Evolutionary conservation across 148 eudicot genomes (phyloP), one percentile per base, ranked within the genome.

Genomic region (Rhododendron vialii): DNA sequence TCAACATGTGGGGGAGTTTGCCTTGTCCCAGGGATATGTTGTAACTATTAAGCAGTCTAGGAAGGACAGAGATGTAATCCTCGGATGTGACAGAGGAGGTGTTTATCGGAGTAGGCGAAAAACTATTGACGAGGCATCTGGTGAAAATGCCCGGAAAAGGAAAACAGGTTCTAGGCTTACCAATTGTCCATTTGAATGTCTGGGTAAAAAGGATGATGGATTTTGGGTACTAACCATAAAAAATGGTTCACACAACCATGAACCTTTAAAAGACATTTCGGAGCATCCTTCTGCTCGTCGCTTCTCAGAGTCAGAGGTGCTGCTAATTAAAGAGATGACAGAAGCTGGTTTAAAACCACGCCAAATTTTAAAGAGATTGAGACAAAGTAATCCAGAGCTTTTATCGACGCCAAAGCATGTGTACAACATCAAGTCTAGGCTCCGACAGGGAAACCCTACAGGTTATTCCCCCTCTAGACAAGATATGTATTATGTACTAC

Each of bases 31-130:
- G 87, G 98, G 98, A 84, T 94, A 94, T 88, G 94, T 94, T 82
- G 94, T 94, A 53, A 94, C 90, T 36, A 94, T 94, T 43, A 93
- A 91, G 87, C 88, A 88, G 78, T 91, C 98, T 38, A 92, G 89
- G 82, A 94, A 91, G 87, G 95, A 93, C 83, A 93, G 78, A 88
- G 78, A 80, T 17, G 95, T 93, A 43, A 85, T 90, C 76, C 94
- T 94, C 86, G 92, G 93, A 50, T 94, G 98, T 89, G 95, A 94
- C 82, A 92, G 94, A 88, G 98, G 98, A 35, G 95, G 98, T 88
- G 88, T 87, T 86, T 83, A 90, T 91, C 88, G 93, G 61, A 86
- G 81, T 78, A 87, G 94, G 88, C 90, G 89, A 80, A 89, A 92
- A 61, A 55, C 82, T 43, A 76, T 87, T 65, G 93, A 90, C 35